Conservation (phyloP, 768 basidiomycete genomes). For the Krasilnikovozyma curviuscula region DNA sequence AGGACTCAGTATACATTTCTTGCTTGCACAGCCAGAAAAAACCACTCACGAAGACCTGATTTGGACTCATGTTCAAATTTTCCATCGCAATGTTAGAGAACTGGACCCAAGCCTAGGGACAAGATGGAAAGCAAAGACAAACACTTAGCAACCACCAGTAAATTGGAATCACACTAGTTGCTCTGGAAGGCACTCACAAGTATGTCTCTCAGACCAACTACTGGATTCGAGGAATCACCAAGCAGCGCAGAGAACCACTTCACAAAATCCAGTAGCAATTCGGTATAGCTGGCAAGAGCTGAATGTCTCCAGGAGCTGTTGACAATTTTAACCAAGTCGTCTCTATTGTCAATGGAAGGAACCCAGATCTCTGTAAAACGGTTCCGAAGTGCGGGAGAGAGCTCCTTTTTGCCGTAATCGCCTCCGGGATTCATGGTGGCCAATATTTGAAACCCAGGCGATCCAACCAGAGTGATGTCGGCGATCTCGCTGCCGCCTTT, state of each 20-base stretch:
- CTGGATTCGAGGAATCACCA: conserved; percentile 36
- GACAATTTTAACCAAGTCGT: conserved; percentile 63
- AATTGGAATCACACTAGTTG: not conserved
- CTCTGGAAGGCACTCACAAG: conserved; percentile 34
- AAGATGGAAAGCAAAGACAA: not conserved
- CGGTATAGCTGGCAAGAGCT: conserved; percentile 38
- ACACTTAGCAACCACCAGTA: not conserved
- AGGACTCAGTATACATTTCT: conserved; percentile 7
- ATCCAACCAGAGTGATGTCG: conserved; percentile 46
- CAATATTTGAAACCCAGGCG: conserved; percentile 58
- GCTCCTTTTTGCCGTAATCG: conserved; percentile 96
- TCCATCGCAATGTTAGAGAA: conserved; percentile 52
- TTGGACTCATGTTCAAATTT: conserved; percentile 23
- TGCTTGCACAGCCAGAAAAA: not conserved
- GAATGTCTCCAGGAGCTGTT: conserved; percentile 45
- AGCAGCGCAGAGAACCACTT: conserved; percentile 53
- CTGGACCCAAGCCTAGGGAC: conserved; percentile 63
- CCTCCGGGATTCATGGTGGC: conserved; percentile 99
- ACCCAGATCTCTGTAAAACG: conserved; percentile 99
- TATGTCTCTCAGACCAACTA: conserved; percentile 69
- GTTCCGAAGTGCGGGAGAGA: conserved; percentile 89
- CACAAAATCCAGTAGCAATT: conserved; percentile 50
- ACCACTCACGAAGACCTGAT: conserved; percentile 49
- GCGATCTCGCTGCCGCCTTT: conserved; percentile 58
- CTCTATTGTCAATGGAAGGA: conserved; percentile 50